A percentile compares a stretch with the other conserved stretches of the same genome.
These are phyloP conservation scores for Fusarium sp. DNA, from an alignment of 2,329 filamentous ascomycete genomes.

Conservation along the genomic window DNA sequence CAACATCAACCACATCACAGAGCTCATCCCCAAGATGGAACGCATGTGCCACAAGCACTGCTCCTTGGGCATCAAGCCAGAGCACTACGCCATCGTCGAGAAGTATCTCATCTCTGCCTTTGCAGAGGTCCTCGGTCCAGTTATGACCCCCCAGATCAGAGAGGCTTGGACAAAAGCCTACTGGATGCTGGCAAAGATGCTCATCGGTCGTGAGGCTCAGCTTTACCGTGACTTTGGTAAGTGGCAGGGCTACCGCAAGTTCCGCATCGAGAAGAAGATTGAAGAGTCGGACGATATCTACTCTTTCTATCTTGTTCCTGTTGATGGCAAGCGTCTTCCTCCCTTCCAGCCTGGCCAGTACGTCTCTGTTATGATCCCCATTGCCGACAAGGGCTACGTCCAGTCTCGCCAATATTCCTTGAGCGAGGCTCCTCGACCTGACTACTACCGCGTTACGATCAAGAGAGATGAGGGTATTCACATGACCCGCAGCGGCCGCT, in stretches of 20 bases:
- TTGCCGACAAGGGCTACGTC: constrained; percentile 66
- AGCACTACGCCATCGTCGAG: constrained; percentile 78
- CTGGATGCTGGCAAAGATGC: constrained; percentile 77
- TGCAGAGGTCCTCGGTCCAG: constrained; percentile 70
- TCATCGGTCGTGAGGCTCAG: constrained; percentile 73
- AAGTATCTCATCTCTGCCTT: constrained; percentile 76
- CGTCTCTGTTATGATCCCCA: constrained; percentile 69
- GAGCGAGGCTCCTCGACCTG: constrained; percentile 69
- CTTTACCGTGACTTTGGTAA: constrained; percentile 70
- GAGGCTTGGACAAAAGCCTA: constrained; percentile 79
- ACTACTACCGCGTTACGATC: constrained; percentile 77
- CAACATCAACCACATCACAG: constrained; percentile 73
- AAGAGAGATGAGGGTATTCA: constrained; percentile 72
- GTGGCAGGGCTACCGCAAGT: constrained; percentile 76
- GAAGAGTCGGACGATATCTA: constrained; percentile 75
- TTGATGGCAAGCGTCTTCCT: constrained; percentile 70
- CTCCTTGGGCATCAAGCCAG: constrained; percentile 73
- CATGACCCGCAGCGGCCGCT: constrained; percentile 43
- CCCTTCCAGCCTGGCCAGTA: constrained; percentile 78
- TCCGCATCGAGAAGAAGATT: constrained; percentile 72
- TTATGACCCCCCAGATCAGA: constrained; percentile 71
- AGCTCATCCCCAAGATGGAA: constrained; percentile 65
- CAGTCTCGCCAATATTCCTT: constrained; percentile 80
- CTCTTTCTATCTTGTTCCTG: constrained; percentile 75
- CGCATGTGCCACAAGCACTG: constrained; percentile 78